Conservation (phyloP, 2,329 filamentous ascomycete species). For the Verticillium zaregamsianum region DNA sequence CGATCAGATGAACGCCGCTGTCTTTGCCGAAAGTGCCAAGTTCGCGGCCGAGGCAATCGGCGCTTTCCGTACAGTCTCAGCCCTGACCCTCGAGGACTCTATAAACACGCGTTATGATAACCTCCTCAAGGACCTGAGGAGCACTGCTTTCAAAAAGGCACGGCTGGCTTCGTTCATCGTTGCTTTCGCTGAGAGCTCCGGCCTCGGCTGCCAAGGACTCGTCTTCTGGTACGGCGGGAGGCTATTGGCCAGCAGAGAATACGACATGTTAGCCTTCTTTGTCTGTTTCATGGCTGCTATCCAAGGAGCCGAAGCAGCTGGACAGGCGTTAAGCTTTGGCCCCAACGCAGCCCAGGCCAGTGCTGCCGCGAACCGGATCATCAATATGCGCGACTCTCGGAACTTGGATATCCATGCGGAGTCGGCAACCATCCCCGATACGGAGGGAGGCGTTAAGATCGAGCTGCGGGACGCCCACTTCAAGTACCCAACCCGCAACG, state of each 20-base stretch:
- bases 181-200: constrained; percentile 64
- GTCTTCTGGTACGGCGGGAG: constrained; percentile 64
- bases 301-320: constrained; percentile 63
- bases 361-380: constrained; percentile 56
- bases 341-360: constrained; percentile 59
- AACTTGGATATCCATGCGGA: constrained; percentile 26
- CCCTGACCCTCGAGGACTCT: constrained; percentile 64
- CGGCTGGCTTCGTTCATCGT: constrained; percentile 61
- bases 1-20: constrained; percentile 61
- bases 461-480: constrained; percentile 55
- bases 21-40: constrained; percentile 68
- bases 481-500: constrained; percentile 54
- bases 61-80: constrained; percentile 68
- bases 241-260: constrained; percentile 49
- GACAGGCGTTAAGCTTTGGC: constrained; percentile 63
- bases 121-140: constrained; percentile 56
- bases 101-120: constrained; percentile 58
- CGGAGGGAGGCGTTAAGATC: constrained; percentile 48
- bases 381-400: constrained; percentile 43
- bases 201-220: constrained; percentile 58
- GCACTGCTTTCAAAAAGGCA: constrained; percentile 55
- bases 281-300: constrained; percentile 63
- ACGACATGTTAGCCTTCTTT: constrained; percentile 42
- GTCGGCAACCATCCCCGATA: constrained; percentile 35
- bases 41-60: constrained; percentile 72